Evolutionary conservation across 2,329 filamentous ascomycete species (phyloP).

Genomic region (Blastomyces silverae): DNA sequence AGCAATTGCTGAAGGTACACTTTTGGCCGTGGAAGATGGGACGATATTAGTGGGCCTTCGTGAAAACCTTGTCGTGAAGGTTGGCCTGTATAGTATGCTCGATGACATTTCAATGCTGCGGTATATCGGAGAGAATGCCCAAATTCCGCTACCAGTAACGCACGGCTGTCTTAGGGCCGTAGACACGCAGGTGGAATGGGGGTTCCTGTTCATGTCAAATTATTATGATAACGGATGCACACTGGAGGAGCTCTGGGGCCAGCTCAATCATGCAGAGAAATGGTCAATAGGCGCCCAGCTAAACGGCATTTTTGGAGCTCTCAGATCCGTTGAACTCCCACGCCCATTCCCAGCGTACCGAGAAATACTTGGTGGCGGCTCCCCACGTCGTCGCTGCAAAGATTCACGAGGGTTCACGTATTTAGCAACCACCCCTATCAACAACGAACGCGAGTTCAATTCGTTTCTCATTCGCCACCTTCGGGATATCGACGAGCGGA

Average conservation of each 20-base stretch:
- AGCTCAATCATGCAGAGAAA: background rate
- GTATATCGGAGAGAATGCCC: background rate
- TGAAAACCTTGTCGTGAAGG: background rate
- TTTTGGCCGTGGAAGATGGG: background rate
- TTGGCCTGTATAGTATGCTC: background rate
- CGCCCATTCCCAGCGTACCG: background rate
- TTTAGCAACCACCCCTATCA: background rate
- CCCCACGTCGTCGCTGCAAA: conserved; percentile 3
- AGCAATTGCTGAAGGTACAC: background rate
- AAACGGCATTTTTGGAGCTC: conserved; percentile 1
- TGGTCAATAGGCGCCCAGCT: background rate
- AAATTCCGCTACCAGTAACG: background rate
- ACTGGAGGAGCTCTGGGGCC: background rate
- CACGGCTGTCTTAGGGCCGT: background rate
- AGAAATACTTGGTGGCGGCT: background rate
- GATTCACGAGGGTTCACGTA: background rate
- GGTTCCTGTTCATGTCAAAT: background rate
- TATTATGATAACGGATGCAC: background rate
- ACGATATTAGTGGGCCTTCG: background rate
- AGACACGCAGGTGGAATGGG: background rate
- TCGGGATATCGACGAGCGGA: background rate
- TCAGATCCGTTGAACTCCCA: background rate
- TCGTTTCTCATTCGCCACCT: background rate
- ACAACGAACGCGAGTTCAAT: background rate
- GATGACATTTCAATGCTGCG: background rate